These are phyloP conservation scores for Phytopythium aichiense DNA, from an alignment of 352 stramenopile genomes.

Conservation along the genomic window DNA sequence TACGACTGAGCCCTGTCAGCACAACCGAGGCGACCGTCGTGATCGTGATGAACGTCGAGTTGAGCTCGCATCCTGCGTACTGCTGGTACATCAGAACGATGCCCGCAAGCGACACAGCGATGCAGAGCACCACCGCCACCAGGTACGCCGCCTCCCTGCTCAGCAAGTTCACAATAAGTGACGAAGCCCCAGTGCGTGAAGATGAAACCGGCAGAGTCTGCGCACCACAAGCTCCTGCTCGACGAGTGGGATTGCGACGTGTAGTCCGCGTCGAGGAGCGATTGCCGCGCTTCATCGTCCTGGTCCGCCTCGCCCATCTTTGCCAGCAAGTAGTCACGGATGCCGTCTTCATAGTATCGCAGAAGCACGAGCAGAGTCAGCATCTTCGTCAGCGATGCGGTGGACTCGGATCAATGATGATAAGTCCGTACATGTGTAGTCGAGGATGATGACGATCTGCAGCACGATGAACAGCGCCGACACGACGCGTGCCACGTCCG, in stretches of 20 bases:
- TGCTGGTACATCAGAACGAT: conserved; percentile 53
- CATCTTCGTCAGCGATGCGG: background rate
- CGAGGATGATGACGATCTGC: conserved; percentile 81
- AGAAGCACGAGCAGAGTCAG: background rate
- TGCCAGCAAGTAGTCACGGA: conserved; percentile 58
- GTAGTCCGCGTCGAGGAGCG: conserved; percentile 27
- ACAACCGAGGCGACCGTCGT: conserved; percentile 42
- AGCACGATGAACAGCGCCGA: conserved; percentile 68
- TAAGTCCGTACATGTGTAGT: conserved; percentile 47
- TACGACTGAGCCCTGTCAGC: conserved; percentile 55
- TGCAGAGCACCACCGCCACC: conserved; percentile 34
- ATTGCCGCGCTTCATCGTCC: conserved; percentile 46
- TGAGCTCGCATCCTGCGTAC: conserved; percentile 49
- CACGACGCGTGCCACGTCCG: conserved; percentile 48
- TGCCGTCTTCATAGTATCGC: conserved; percentile 44
- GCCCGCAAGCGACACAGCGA: conserved; percentile 24
- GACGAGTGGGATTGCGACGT: conserved; percentile 3
- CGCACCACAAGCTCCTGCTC: conserved; percentile 4
- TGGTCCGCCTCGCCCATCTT: conserved; percentile 64
- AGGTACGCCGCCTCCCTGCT: conserved; percentile 57
- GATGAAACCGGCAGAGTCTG: background rate
- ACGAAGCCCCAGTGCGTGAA: background rate
- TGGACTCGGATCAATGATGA: background rate
- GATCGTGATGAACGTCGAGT: conserved; percentile 54
- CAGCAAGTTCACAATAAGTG: background rate